These are phyloP conservation scores for Nakataea oryzae DNA, from an alignment of 2,329 filamentous ascomycete species.

Conservation along the genomic window DNA sequence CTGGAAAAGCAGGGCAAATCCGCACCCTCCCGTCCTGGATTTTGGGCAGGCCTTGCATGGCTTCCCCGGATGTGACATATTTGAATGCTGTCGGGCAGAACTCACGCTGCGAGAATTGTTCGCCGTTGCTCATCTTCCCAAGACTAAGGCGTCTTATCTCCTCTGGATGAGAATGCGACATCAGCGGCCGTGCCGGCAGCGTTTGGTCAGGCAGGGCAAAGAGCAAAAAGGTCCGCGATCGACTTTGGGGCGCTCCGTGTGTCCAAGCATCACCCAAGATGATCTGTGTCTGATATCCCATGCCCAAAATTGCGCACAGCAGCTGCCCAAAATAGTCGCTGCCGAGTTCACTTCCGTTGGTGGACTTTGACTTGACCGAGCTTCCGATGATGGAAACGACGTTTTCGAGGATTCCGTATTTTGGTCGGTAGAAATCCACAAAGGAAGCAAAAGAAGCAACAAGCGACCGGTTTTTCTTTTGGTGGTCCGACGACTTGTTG, in stretches of 20 bases:
- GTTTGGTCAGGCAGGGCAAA: slow-evolving; percentile 57
- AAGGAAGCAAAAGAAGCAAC: slow-evolving; percentile 67
- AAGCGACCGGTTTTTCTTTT: slow-evolving; percentile 63
- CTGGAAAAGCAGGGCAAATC: slow-evolving; percentile 54
- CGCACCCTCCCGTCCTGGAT: slow-evolving; percentile 52
- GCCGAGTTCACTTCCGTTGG: slow-evolving; percentile 24
- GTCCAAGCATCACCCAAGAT: slow-evolving; percentile 60
- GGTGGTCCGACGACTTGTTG: slow-evolving; percentile 40
- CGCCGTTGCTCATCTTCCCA: slow-evolving; percentile 48
- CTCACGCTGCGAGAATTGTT: slow-evolving; percentile 43
- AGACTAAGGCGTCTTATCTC: slow-evolving; percentile 24
- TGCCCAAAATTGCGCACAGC: slow-evolving; percentile 59
- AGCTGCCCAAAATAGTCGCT: slow-evolving; percentile 62
- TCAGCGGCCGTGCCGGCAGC: slow-evolving; percentile 42
- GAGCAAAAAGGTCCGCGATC: slow-evolving; percentile 59
- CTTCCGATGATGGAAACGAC: slow-evolving; percentile 54
- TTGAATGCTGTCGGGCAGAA: slow-evolving; percentile 46
- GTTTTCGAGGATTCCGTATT: slow-evolving; percentile 71
- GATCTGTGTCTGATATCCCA: slow-evolving; percentile 67
- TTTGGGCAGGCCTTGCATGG: slow-evolving; percentile 47
- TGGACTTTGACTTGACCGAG: slow-evolving; percentile 18
- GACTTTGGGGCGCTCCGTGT: slow-evolving; percentile 53
- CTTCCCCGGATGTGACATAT: slow-evolving; percentile 41
- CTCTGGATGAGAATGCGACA: slow-evolving; percentile 53
- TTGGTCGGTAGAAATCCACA: slow-evolving; percentile 63